Evolutionary conservation across 164 flowering plant species (phyloP), one percentile per base, ranked within the genome.

Genomic region (Hamamelis virginiana): DNA sequence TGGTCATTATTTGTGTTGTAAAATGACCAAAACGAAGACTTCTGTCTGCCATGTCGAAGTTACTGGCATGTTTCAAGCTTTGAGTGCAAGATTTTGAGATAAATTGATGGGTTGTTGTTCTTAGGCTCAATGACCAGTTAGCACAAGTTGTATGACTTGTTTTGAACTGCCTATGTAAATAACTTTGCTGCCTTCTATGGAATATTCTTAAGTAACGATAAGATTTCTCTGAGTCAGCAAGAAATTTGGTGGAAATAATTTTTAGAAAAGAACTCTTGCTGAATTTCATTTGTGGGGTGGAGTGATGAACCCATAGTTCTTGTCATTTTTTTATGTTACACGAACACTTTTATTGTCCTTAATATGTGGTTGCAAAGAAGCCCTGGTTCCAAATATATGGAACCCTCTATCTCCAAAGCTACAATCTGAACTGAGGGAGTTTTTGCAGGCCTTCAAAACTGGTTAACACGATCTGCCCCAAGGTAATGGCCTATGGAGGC

Each of bases 401-500:
- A 57, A 66, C 50, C 69, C 18, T 8, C 10, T 70, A 15, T 47
- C 13, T 43, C 47, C n/a, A 57, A 61, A 11, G 62, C 68, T 45
- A 47, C 64, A 63, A 45, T 62, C 41, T 58, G 65, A 71, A 71
- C 33, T 57, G 56, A 51, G 41, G 69, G 26, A 64, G 59, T 23
- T 59, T 57, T 72, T 66, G 62, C 59, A 28, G 64, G 65, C 65
- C 61, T 64, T 59, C 77, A 70, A 70, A 74, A 59, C 64, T 71
- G 48, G 66, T 65, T 69, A 69, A 65, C 61, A 46, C 53, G 27
- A 66, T 58, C 72, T 67, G 72, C 72, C 75, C 58, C 60, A 71
- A 75, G 74, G 78, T 71, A 75, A 71, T 70, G 60, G 69, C 72
- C 61, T 44, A 14, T 65, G 67, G 59, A 64, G 70, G 67, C 74